Conservation (phyloP, 1,284 basidiomycete genomes). For the Austroboletus olivaceoglutinosus region DNA sequence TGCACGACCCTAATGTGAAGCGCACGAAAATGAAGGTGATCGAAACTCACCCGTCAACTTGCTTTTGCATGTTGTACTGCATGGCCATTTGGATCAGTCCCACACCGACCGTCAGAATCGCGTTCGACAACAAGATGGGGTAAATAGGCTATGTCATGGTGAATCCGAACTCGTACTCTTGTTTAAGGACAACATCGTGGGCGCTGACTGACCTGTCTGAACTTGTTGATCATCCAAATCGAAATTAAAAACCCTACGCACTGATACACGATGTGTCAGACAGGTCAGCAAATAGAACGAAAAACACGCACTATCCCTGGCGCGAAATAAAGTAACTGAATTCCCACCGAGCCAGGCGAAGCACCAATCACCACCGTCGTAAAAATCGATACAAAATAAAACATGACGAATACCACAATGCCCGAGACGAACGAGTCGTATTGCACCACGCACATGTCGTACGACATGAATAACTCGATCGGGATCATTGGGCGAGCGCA, state of each 20-base stretch:
- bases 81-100: conserved; percentile 47
- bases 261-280: conserved; percentile 10
- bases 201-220: conserved; percentile 24
- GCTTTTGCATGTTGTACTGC: conserved; percentile 32
- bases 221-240: conserved; percentile 26
- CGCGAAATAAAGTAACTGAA: conserved; percentile 48
- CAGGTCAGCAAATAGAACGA: neutral
- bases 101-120: conserved; percentile 38
- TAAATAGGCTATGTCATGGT: conserved; percentile 37
- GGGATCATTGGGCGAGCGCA: conserved; percentile 44
- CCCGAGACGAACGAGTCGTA: conserved; percentile 43
- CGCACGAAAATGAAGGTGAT: neutral
- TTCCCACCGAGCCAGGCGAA: conserved; percentile 39
- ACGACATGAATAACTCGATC: conserved; percentile 37
- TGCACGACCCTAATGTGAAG: neutral
- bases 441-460: conserved; percentile 40
- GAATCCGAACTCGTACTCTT: conserved; percentile 3
- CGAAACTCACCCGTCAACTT: conserved; percentile 38
- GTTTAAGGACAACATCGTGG: conserved; percentile 6
- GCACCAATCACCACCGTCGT: conserved; percentile 43
- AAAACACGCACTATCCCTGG: conserved; percentile 41
- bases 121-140: conserved; percentile 39
- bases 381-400: conserved; percentile 54
- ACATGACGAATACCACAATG: conserved; percentile 51
- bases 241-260: conserved; percentile 19